Base-by-base conservation (phyloP, 306 rosid genomes). In the Senna siamea region DNA sequence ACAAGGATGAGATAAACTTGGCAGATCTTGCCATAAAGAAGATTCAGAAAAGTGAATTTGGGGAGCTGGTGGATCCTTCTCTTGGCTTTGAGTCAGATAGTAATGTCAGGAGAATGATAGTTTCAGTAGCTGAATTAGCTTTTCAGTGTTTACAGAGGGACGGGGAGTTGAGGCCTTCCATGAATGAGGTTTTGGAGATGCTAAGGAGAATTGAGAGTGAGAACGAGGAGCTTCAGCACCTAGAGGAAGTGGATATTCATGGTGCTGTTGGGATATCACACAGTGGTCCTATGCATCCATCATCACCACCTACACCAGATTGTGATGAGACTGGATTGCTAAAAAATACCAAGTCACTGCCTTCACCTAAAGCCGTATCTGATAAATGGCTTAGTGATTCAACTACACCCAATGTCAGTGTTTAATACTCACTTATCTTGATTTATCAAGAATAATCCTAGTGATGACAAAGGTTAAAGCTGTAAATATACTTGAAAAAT, bases 111-210 rank as follows among this genome's bases (percentile, higher is more conserved):
- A 76, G 83, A 80, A 87, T 73, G 94, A 67, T 83, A 62, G 82
- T 78, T 68, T 84, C 79, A 28, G 89, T 90, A 15, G 96, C 96
- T 17, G 85, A 78, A 32, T 85, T 93, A 83, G 98, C 96, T 62
- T 87, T 90, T 50, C 93, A 38, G 1, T 93, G 98, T 74, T 74
- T 93, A 79, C 93, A 88, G 72, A 79, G 70, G 84, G 90, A 88
- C 74, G 84, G 78, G 85, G 91, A 90, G 2, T 66, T 79, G 69
- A 88, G 98, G 55, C 96, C 98, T 66, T 70, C 88, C 18, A 93
- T 93, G 96, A 81, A 77, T 20, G 90, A 87, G 74, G 90, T 87
- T 0, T 70, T 87, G 72, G 82, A 84, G 69, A 85, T 74, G 14
- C 74, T 90, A 30, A 81, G n/a, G 79, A 82, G 62, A 17, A 93